These are phyloP conservation scores for Globisporangium polare DNA, from an alignment of 352 stramenopile species.

Conservation along the genomic window DNA sequence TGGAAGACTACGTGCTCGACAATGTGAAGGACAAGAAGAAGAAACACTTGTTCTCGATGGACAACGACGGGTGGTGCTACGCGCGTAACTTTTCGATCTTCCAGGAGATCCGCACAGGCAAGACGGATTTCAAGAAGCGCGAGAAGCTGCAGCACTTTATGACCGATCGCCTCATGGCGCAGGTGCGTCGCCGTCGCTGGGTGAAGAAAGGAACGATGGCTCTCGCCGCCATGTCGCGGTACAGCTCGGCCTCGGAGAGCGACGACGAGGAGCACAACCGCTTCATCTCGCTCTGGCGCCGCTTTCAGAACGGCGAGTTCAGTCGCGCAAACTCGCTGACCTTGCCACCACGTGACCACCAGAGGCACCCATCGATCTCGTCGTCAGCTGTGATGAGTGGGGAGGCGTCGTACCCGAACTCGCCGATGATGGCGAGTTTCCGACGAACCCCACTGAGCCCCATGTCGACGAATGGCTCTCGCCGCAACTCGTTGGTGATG, in stretches of 20 bases:
- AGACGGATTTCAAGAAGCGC: slow-evolving; percentile 70
- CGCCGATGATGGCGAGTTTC: slow-evolving; percentile 53
- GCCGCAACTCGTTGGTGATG: slow-evolving; percentile 9
- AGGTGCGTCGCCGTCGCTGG: slow-evolving; percentile 77
- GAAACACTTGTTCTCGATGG: slow-evolving; percentile 80
- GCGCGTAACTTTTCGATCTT: slow-evolving; percentile 87
- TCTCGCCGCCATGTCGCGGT: slow-evolving; percentile 26
- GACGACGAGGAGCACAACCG: slow-evolving; percentile 68
- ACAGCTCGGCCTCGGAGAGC: slow-evolving; percentile 57
- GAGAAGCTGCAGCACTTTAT: slow-evolving; percentile 86
- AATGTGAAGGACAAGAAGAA: slow-evolving; percentile 74
- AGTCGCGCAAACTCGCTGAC: slow-evolving; percentile 69
- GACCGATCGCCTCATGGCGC: slow-evolving; percentile 77
- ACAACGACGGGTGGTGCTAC: slow-evolving; percentile 86
- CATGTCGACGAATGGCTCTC: not conserved
- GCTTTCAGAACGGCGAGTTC: slow-evolving; percentile 59
- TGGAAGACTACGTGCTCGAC: slow-evolving; percentile 79
- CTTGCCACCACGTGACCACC: slow-evolving; percentile 26
- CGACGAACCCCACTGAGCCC: slow-evolving; percentile 46
- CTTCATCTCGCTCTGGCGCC: slow-evolving; percentile 66
- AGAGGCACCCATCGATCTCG: slow-evolving; percentile 23
- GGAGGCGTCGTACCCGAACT: slow-evolving; percentile 66
- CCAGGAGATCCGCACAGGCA: slow-evolving; percentile 77
- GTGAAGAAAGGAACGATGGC: slow-evolving; percentile 60
- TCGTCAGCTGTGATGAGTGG: slow-evolving; percentile 36